These are phyloP conservation scores for Flaveria bidentis DNA, from an alignment of 129 eudicot species.

Conservation along the genomic window DNA sequence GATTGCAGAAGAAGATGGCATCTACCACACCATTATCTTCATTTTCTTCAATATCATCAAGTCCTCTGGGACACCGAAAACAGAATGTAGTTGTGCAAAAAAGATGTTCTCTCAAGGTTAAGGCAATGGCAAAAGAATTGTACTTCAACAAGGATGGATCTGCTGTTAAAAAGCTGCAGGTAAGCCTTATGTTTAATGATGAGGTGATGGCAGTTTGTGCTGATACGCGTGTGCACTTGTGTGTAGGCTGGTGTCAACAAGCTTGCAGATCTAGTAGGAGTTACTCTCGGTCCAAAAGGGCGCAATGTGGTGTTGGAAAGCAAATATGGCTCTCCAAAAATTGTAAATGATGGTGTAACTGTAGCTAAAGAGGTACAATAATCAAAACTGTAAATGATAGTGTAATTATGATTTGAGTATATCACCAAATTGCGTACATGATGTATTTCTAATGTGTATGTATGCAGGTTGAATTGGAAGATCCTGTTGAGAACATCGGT, in stretches of 20 bases:
- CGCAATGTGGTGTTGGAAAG: slow-evolving; percentile 67
- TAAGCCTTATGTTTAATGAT: slow-evolving; percentile 12
- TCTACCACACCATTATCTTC: slow-evolving; percentile 52
- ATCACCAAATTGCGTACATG: background rate
- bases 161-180: slow-evolving; percentile 75
- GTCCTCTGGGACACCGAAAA: slow-evolving; percentile 43
- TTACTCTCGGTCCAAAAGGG: slow-evolving; percentile 64
- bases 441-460: background rate
- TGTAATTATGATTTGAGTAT: slow-evolving; percentile 36
- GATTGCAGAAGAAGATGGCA: slow-evolving; percentile 43
- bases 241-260: slow-evolving; percentile 44
- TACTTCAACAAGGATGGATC: slow-evolving; percentile 71
- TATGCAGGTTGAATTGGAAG: slow-evolving; percentile 56
- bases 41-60: slow-evolving; percentile 48
- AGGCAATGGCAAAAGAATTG: slow-evolving; percentile 62
- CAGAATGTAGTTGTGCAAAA: slow-evolving; percentile 40
- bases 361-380: slow-evolving; percentile 40
- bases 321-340: slow-evolving; percentile 53
- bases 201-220: background rate
- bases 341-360: slow-evolving; percentile 62
- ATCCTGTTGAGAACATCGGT: slow-evolving; percentile 75
- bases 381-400: slow-evolving; percentile 53
- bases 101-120: slow-evolving; percentile 43
- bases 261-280: slow-evolving; percentile 47
- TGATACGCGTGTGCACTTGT: slow-evolving; percentile 8